A percentile compares a stretch with the other conserved stretches of the same genome.
Conservation (phyloP, 768 basidiomycete genomes). For the Agaricus blazei region DNA sequence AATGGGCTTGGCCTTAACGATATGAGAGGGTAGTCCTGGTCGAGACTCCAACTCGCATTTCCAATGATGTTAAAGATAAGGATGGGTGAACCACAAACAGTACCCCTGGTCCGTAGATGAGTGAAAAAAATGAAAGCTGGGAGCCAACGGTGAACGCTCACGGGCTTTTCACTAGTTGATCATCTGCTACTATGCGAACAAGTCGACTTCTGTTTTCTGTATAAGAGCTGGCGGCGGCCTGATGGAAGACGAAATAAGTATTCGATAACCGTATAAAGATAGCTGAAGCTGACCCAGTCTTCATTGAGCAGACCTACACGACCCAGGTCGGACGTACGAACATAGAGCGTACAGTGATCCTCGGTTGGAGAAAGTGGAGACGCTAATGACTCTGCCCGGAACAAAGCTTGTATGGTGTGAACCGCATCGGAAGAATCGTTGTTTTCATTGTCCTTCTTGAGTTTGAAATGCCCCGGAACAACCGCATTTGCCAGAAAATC, state of each 20-base stretch:
- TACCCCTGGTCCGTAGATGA: conserved; percentile 26
- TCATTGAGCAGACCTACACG: conserved; percentile 63
- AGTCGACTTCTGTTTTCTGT: conserved; percentile 39
- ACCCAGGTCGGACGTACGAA: conserved; percentile 59
- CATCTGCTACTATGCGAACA: conserved; percentile 52
- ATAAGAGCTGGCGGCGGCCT: conserved; percentile 49
- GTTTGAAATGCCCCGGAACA: conserved; percentile 13
- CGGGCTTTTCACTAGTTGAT: conserved; percentile 32
- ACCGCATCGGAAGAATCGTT: background rate
- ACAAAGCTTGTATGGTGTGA: conserved; percentile 9
- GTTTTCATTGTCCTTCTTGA: background rate
- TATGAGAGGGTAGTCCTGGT: conserved; percentile 19
- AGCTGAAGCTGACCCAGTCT: conserved; percentile 58
- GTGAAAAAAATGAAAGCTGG: background rate
- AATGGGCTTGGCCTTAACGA: conserved; percentile 53
- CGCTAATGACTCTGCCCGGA: conserved; percentile 26
- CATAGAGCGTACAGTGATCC: conserved; percentile 56
- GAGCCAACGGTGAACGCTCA: conserved; percentile 19
- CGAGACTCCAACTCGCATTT: conserved; percentile 18
- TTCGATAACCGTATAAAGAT: conserved; percentile 1
- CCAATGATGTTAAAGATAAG: conserved; percentile 50
- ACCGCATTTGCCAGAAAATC: conserved; percentile 57
- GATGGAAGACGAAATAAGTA: conserved; percentile 6
- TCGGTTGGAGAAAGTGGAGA: conserved; percentile 25
- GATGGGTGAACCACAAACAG: conserved; percentile 38